Evolutionary conservation across 371 early-diverging fungal genomes (phyloP), one percentile per base, ranked within the genome.

Genomic region (Syncephalastrum contaminatum): DNA sequence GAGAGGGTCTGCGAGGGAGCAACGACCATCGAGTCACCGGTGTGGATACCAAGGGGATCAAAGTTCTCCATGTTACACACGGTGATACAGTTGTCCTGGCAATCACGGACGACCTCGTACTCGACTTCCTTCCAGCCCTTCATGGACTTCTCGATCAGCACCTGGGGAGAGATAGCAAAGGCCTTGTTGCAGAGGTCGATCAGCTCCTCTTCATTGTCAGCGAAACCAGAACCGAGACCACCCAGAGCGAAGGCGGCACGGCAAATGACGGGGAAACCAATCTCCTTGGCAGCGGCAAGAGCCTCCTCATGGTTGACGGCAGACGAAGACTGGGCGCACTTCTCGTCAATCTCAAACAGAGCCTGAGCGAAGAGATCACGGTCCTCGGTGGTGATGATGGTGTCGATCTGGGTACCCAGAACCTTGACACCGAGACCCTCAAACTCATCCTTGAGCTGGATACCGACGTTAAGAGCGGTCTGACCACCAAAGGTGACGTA

Each of bases 21-120:
- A 43, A 97, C 94, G 16, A 97, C 97, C 53, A 97, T 97, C 19
- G 93, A 93, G 74, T 97, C 97, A 58, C 97, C 97, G 5, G 97
- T 97, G 74, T 97, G 97, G 55, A 91, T 92, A 45, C 95, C 93
- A 10, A 92, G 85, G 19, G 97, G 97, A 68, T 97, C 97, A 82
- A 97, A 95, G 88, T 97, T 97, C 72, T 97, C 96, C 96, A 95
- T 97, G 84, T 97, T 97, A 79, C 97, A 97, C 49, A 97, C 94
- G 22, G 97, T 95, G 60, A 97, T 92, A 75, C 97, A 97, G 82
- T 97, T 97, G 78, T 97, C 86, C 49, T 84, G 82, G 52, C 88
- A 83, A 75, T 97, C 97, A 67, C 97, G 90, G 41, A 97, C 95
- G n/a, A 97, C 96, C 73, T 97, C 97, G 69, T 97, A 97, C 72